These are phyloP conservation scores for Nyctanthes arbortristis DNA, from an alignment of 257 asterid species.

Conservation along the genomic window DNA sequence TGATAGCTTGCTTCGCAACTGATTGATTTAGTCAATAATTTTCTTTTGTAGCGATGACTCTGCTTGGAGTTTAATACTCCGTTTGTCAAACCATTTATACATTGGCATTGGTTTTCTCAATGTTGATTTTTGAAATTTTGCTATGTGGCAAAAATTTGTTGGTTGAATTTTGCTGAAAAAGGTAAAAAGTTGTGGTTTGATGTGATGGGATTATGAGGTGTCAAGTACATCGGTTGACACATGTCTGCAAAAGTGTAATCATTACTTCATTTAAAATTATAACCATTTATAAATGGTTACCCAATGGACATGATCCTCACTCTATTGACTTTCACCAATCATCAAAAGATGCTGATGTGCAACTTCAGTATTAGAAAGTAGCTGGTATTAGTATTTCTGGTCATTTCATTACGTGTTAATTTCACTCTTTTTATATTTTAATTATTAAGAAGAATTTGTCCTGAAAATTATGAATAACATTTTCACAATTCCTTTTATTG, in stretches of 20 bases:
- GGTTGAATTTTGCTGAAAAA: no score
- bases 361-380: background rate
- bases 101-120: no score
- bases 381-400: background rate
- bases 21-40: background rate
- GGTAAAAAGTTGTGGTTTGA: no score
- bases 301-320: background rate
- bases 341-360: background rate
- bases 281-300: no score
- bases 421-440: background rate
- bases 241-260: no score
- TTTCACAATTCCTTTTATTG: slow-evolving; percentile 7
- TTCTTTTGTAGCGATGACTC: background rate
- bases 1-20: background rate
- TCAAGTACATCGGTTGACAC: no score
- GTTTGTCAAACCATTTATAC: no score
- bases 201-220: no score
- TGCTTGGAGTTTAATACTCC: background rate
- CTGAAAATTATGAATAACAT: background rate
- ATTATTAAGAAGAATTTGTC: background rate
- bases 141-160: no score
- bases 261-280: no score
- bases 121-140: no score
- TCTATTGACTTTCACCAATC: background rate
- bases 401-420: background rate